Base-by-base conservation (phyloP, 169 alveolate species). In the Cryptosporidium viatorum region DNA sequence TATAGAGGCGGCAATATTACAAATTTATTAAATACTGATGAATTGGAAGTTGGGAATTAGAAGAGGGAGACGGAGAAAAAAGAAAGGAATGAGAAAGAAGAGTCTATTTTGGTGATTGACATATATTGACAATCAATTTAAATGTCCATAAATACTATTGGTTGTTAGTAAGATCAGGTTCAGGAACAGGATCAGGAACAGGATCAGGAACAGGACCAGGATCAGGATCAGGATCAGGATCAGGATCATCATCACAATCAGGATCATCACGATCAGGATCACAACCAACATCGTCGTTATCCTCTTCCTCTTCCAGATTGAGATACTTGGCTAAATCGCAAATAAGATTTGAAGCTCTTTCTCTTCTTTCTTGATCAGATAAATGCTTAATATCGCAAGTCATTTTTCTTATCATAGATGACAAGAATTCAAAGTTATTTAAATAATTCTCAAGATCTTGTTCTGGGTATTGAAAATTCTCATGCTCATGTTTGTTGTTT, bases 311-410 rank as follows among this genome's bases (percentile, higher is more conserved):
- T 8, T 41, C 86, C 21, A 55, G 23, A n/a, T 80, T 45, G 14
- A 80, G 75, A 45, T 80, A 41, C 7, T 29, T 80, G 55, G 52
- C 48, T n/a, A 80, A 35, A 23, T 80, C 75, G 14, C 21, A 48
- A 23, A 80, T 65, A 29, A 62, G 51, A 23, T 80, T 65, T 7
- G 89, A 62, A 5, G 89, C 89, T 43, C 50, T 80, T 4, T 41
- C 67, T 35, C 80, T 80, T 43, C 89, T 80, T 65, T 80, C 89
- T 9, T 60, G 68, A 33, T 80, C 89, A 80, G 48, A 60, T 21
- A 80, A 45, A 65, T 59, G 39, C 10, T 80, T 39, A 23, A 26
- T 31, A 26, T 80, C 68, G 23, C 58, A 35, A 0, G 31, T 23
- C 21, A 80, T 16, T 26, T 62, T 43, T 16, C 43, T 33, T 26